Base-by-base conservation (phyloP, 768 basidiomycete species). In the Phanerodontia chrysosporium region DNA sequence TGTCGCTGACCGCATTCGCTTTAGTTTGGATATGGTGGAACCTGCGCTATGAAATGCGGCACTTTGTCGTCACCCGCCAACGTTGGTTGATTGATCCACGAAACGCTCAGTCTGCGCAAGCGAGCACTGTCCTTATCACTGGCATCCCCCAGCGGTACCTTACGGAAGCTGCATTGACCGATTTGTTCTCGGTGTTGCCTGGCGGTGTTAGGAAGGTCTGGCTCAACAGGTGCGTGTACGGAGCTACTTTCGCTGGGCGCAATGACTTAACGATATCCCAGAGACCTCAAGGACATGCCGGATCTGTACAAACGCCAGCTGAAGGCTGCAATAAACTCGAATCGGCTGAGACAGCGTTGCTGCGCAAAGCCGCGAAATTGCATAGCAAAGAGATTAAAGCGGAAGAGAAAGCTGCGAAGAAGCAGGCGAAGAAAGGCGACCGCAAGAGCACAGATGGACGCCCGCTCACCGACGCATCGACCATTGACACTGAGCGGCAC, bases 201-300 rank as follows among this genome's bases (percentile, higher is more conserved):
- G 95, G 95, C 10, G 94, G 94, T n/a, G 87, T 94, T 12, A 86
- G 85, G 70, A 82, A 83, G 63, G 83, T 98, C 42, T 98, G 95
- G 94, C 78, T 97, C 48, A 95, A 93, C 70, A 80, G 89, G 85
- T 86, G 56, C 45, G 80, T n/a, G 36, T 5, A n/a, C n/a, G n/a
- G n/a, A n/a, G n/a, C n/a, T n/a, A n/a, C 42, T 22, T 48, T 28
- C 24, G 29, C 49, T 2, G 18, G 1, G 24, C 21, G 7, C 52
- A 28, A 6, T 21, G 24, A n/a, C 22, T 1, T 60, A 46, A 10
- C 8, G 18, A 13, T 21, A 9, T 1, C 24, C 4, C 30, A 87
- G 90, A 55, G 81, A 96, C 67, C 76, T 96, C 29, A 91, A 90
- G 69, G 86, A 90, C 13, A 78, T 98, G 32, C 92, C 92, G 1